Evolutionary conservation across 768 basidiomycete genomes (phyloP).

Genomic region (Kockovaella imperatae): DNA sequence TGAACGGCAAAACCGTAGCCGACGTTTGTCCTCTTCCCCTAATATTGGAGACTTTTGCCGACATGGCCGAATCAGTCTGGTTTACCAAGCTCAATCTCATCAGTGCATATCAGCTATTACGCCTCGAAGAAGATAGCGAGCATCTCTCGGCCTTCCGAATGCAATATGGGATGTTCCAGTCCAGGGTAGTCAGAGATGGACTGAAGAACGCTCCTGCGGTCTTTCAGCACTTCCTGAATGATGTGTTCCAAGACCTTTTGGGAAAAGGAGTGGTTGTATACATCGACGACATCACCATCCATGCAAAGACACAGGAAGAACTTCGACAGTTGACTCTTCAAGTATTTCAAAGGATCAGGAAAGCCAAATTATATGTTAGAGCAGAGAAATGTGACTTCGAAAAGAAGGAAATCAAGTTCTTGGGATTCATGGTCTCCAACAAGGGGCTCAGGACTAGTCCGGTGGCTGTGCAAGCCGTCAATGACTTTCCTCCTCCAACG

Average conservation of each 20-base stretch:
- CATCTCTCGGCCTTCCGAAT: constrained; percentile 44
- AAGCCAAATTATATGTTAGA: constrained; percentile 1
- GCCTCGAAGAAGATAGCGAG: constrained; percentile 28
- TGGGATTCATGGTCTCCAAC: constrained; percentile 1
- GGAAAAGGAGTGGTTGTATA: constrained; percentile 15
- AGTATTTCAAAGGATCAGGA: constrained; percentile 5
- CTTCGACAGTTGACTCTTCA: constrained; percentile 1
- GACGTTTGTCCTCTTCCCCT: constrained; percentile 25
- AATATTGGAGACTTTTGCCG: constrained; percentile 16
- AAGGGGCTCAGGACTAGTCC: background rate
- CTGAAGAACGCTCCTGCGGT: constrained; percentile 24
- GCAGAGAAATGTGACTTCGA: constrained; percentile 8
- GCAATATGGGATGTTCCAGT: constrained; percentile 24
- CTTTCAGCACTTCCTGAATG: constrained; percentile 27
- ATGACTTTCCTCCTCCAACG: constrained; percentile 23
- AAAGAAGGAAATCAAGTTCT: background rate
- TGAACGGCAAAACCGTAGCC: constrained; percentile 8
- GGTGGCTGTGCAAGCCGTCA: background rate
- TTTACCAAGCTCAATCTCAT: constrained; percentile 25
- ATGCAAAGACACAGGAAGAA: constrained; percentile 7
- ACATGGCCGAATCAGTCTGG: constrained; percentile 13
- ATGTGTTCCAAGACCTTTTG: constrained; percentile 18
- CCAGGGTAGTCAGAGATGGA: constrained; percentile 24
- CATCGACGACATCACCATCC: constrained; percentile 21
- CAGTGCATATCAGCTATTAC: constrained; percentile 26